Evolutionary conservation across 2,329 filamentous ascomycete species (phyloP), one percentile per base, ranked within the genome.

Genomic region (Colletotrichum acutatum): DNA sequence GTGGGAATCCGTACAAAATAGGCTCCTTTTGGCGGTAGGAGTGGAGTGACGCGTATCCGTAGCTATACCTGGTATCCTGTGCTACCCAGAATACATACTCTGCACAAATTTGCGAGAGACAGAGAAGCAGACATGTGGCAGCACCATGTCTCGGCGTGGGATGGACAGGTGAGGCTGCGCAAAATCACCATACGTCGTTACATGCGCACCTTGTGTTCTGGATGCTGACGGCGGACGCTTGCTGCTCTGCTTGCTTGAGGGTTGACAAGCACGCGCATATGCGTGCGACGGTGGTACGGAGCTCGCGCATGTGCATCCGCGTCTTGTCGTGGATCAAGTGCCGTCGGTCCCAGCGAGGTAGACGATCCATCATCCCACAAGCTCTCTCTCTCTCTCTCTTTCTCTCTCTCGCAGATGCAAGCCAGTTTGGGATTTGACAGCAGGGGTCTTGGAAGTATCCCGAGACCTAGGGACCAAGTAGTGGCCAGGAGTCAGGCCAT

Each of bases 201-300:
- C 24, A 14, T 32, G 28, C 34, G 67, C 52, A 30, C 24, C 34
- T 22, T 6, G 24, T 14, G 4, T 11, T 37, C 60, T 56, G 37
- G 37, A n/a, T 46, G n/a, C 34, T 30, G 26, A 14, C 1, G 6
- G 14, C 6, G 12, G 24, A 42, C 22, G 26, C 26, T 52, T 63
- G 16, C n/a, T 22, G 5, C 24, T 19, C 37, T 56, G 26, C 16
- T 22, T 32, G 30, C 30, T 34, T 53, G 63, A 54, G 28, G 16
- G 54, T 46, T 54, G 37, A 37, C 28, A 24, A 49, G 65, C 30
- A 69, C 30, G 24, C 57, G 64, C 34, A 68, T 68, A 68, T 67
- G 68, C 68, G 68, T 71, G 68, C 34, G n/a, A 59, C 30, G 12
- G 53, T 65, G 60, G 58, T 30, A 71, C 64, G 52, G 34, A 34